A percentile compares a stretch with the other conserved stretches of the same genome.
phyloP scores from a whole-genome alignment of 345 rosid genomes.

The Arabis hirsuta region DNA sequence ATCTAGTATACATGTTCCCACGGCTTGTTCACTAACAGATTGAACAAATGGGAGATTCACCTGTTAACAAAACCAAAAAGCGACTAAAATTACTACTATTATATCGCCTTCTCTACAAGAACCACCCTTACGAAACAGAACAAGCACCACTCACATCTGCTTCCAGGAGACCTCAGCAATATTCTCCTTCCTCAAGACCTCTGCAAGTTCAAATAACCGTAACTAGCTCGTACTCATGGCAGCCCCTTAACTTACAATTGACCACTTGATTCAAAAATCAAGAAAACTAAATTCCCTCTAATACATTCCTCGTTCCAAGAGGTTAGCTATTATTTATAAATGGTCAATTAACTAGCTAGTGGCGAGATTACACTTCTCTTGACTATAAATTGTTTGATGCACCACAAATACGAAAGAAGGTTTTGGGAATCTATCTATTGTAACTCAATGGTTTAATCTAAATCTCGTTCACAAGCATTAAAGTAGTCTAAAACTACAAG shows the following conservation, averaged over 20 bases:
- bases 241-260: neutral
- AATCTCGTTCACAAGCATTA: neutral
- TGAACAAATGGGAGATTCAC: constrained; percentile 91
- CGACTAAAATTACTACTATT: neutral
- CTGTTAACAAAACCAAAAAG: constrained; percentile 49
- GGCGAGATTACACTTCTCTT: no score
- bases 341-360: no score
- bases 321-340: neutral
- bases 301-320: constrained; percentile 3
- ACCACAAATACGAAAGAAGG: neutral
- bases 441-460: neutral
- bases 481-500: constrained; percentile 4
- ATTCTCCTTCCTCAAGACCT: constrained; percentile 90
- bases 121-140: neutral
- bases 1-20: constrained; percentile 82
- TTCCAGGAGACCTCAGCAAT: constrained; percentile 50
- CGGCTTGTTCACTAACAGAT: constrained; percentile 82
- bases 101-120: neutral
- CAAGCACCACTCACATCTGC: constrained; percentile 73
- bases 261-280: neutral
- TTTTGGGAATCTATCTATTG: neutral
- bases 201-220: constrained; percentile 48
- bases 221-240: neutral
- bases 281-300: neutral
- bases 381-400: neutral